These are phyloP conservation scores for Pestalotiopsis sp. DNA, from an alignment of 2,329 filamentous ascomycete genomes.

Conservation along the genomic window DNA sequence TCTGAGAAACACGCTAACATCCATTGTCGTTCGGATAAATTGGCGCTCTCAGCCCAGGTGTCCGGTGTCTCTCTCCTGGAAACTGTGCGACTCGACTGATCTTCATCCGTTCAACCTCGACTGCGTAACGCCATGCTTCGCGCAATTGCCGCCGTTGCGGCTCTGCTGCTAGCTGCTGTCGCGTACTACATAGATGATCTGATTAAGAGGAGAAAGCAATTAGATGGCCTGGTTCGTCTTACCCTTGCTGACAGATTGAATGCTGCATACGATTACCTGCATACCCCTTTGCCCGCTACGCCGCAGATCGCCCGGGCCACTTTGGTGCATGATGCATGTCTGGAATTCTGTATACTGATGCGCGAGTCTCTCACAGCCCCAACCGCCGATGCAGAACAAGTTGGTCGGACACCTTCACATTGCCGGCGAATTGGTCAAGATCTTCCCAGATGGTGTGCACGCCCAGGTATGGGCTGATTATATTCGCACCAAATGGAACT, in stretches of 20 bases:
- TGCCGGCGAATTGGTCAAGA: neutral
- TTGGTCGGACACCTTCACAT: constrained; percentile 3
- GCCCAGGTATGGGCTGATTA: neutral
- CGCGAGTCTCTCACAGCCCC: neutral
- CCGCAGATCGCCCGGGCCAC: no score
- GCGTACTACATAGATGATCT: constrained; percentile 8
- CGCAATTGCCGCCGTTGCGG: constrained; percentile 45
- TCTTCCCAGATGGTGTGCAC: neutral
- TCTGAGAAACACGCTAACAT: no score
- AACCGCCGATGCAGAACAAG: constrained; percentile 8
- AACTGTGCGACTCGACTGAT: neutral
- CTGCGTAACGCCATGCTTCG: neutral
- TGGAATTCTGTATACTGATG: neutral
- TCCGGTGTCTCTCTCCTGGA: neutral
- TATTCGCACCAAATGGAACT: neutral
- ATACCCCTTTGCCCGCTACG: no score
- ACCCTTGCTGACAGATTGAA: neutral
- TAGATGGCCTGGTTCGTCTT: neutral
- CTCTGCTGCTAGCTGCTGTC: constrained; percentile 38
- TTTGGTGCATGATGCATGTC: neutral
- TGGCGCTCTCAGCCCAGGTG: no score
- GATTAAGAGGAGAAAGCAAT: constrained; percentile 3
- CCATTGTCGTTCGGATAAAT: no score
- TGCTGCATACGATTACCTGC: no score
- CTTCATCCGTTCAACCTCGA: neutral